Evolutionary conservation across 331 rosid genomes (phyloP).

Genomic region (Arachis monticola): DNA sequence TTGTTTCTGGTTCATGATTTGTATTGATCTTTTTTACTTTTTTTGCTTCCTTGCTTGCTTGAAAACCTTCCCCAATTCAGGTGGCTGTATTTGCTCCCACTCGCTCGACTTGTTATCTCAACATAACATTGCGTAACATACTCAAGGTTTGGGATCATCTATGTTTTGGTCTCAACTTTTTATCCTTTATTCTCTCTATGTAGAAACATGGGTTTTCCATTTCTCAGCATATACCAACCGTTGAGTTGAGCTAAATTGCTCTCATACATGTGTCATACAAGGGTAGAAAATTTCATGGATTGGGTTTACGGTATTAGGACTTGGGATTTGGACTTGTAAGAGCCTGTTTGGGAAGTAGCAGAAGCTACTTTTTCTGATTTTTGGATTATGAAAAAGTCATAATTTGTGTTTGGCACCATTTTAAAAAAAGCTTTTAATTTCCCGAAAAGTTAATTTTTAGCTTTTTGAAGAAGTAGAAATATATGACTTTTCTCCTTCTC

Average conservation of each 20-base stretch:
- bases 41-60: neutral
- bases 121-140: slow-evolving; percentile 66
- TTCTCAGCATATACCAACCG: neutral
- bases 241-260: neutral
- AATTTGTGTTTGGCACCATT: no score
- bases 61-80: slow-evolving; percentile 45
- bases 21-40: neutral
- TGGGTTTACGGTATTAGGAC: no score
- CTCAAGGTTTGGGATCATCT: slow-evolving; percentile 59
- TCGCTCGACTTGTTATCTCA: slow-evolving; percentile 59
- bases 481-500: no score
- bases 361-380: no score
- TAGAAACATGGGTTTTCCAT: neutral
- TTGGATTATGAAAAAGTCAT: no score
- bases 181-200: neutral
- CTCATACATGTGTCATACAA: no score
- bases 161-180: slow-evolving; percentile 14
- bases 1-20: neutral
- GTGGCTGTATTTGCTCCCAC: slow-evolving; percentile 76
- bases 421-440: no score
- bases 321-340: no score
- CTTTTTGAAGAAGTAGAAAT: no score
- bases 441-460: no score
- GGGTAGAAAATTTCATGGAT: no score
- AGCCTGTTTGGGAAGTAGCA: no score